Conservation (phyloP, 2,329 filamentous ascomycete genomes). For the Lasiodiplodia hormozganensis region DNA sequence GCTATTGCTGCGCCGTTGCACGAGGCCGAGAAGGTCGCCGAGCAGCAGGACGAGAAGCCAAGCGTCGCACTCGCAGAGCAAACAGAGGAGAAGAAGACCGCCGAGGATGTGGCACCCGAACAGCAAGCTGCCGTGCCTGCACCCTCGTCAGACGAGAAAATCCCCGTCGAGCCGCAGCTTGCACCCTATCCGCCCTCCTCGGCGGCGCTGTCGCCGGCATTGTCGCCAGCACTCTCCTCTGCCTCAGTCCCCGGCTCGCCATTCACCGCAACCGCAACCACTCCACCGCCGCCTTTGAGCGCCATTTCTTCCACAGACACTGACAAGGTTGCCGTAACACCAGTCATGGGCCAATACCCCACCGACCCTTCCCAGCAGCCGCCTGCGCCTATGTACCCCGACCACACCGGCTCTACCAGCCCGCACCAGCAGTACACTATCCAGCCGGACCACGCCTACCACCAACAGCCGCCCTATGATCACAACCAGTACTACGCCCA, state of each 20-base stretch:
- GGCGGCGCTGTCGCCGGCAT: neutral
- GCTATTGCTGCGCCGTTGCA: neutral
- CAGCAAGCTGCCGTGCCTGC: neutral
- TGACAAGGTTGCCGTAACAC: conserved; percentile 7
- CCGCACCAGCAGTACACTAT: conserved; percentile 23
- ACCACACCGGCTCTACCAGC: conserved; percentile 20
- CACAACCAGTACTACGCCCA: conserved; percentile 26
- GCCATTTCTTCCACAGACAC: conserved; percentile 6
- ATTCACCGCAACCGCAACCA: neutral
- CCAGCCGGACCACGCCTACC: conserved; percentile 26
- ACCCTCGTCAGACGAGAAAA: conserved; percentile 5
- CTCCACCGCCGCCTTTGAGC: neutral
- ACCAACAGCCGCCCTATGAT: conserved; percentile 1
- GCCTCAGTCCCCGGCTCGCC: neutral
- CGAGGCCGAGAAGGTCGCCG: conserved; percentile 3
- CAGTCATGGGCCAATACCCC: conserved; percentile 22
- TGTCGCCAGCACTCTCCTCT: neutral
- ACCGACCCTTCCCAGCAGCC: conserved; percentile 2
- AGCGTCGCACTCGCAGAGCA: neutral
- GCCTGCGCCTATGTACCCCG: conserved; percentile 10
- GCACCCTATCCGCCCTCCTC: neutral
- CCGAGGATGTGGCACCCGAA: neutral
- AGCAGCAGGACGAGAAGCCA: neutral
- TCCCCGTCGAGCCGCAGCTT: conserved; percentile 9
- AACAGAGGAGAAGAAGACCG: neutral